phyloP scores from a whole-genome alignment of 1,139 yeast species.

The Sugiyamaella sp. region DNA sequence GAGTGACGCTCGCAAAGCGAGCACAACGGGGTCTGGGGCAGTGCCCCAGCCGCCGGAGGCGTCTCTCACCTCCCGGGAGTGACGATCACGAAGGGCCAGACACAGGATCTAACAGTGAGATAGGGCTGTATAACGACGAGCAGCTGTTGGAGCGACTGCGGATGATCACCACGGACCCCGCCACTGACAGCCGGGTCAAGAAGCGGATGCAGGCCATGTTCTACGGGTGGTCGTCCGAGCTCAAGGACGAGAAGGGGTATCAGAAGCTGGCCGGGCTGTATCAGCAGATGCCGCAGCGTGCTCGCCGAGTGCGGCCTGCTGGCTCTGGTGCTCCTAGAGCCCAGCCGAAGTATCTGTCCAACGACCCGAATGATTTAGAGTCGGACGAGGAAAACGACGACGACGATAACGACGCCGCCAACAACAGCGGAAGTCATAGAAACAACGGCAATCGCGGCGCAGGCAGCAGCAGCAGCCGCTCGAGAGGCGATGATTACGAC shows the following conservation, averaged over 20 bases:
- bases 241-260: constrained; percentile 55
- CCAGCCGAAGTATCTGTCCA: constrained; percentile 32
- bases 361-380: constrained; percentile 27
- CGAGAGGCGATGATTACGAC: constrained; percentile 21
- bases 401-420: constrained; percentile 29
- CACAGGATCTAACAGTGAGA: background rate
- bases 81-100: background rate
- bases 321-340: constrained; percentile 31
- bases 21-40: background rate
- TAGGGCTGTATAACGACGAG: constrained; percentile 65
- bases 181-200: constrained; percentile 52
- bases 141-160: constrained; percentile 69
- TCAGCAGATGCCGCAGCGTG: constrained; percentile 45
- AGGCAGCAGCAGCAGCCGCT: background rate
- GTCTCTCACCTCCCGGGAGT: background rate
- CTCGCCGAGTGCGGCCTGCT: constrained; percentile 46
- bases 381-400: constrained; percentile 35
- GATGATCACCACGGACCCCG: constrained; percentile 51
- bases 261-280: constrained; percentile 54
- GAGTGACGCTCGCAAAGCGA: background rate
- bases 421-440: background rate
- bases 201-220: constrained; percentile 54
- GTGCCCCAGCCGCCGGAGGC: constrained; percentile 2
- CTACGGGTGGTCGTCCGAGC: constrained; percentile 65
- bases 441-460: constrained; percentile 7